Evolutionary conservation across 2,329 filamentous ascomycete species (phyloP).

Genomic region (Pyrenochaeta sp.): DNA sequence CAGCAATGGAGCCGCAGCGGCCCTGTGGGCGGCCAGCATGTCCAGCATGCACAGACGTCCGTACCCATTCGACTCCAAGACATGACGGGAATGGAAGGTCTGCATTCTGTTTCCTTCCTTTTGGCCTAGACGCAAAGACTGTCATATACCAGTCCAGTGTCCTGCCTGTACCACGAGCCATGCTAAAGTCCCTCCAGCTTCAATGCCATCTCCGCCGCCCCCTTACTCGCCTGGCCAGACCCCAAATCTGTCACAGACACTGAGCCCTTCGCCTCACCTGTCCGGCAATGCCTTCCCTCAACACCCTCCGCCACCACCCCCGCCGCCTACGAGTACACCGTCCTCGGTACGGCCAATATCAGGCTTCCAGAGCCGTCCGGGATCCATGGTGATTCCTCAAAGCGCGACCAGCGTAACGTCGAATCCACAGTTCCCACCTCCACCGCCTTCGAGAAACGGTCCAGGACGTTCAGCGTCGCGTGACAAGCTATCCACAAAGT

Average conservation of each 20-base stretch:
- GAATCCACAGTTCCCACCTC: constrained; percentile 50
- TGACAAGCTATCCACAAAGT: constrained; percentile 48
- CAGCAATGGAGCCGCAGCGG: constrained; percentile 58
- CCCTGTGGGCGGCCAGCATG: constrained; percentile 48
- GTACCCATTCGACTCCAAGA: constrained; percentile 47
- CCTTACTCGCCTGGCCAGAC: constrained; percentile 58
- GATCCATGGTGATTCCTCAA: constrained; percentile 43
- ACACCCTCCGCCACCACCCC: constrained; percentile 40
- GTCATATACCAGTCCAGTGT: neutral
- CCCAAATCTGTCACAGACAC: constrained; percentile 45
- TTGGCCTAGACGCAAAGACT: neutral
- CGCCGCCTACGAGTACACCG: constrained; percentile 36
- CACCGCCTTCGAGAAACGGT: constrained; percentile 46
- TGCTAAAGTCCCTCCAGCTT: constrained; percentile 45
- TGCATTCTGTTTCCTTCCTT: constrained; percentile 24
- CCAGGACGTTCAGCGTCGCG: constrained; percentile 50
- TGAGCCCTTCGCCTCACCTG: constrained; percentile 49
- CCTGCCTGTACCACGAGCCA: no score
- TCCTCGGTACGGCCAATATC: constrained; percentile 41
- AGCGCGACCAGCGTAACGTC: constrained; percentile 46
- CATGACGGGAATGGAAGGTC: constrained; percentile 60
- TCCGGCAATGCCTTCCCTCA: constrained; percentile 48
- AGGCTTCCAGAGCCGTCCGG: constrained; percentile 40
- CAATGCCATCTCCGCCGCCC: constrained; percentile 60
- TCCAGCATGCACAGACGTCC: constrained; percentile 42